phyloP scores from a whole-genome alignment of 176 grass and related monocot species.

The Hyparrhenia diplandra region DNA sequence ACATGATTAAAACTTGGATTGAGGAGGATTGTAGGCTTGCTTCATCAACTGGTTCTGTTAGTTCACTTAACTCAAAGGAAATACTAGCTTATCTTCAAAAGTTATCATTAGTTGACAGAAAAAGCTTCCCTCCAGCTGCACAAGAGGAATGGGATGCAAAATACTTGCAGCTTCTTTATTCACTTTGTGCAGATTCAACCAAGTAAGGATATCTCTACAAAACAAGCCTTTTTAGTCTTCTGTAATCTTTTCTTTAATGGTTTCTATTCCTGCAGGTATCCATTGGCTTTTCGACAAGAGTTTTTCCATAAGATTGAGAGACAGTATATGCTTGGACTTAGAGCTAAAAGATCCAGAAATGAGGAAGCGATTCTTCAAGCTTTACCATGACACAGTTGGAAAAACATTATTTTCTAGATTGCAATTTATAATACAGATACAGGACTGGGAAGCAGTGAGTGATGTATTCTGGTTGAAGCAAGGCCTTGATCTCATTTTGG shows the following conservation, averaged over 20 bases:
- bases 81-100: slow-evolving; percentile 94
- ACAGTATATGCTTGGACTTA: slow-evolving; percentile 86
- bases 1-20: slow-evolving; percentile 93
- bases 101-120: slow-evolving; percentile 89
- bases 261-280: slow-evolving; percentile 64
- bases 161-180: slow-evolving; percentile 88
- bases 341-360: slow-evolving; percentile 92
- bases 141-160: slow-evolving; percentile 95
- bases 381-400: slow-evolving; percentile 79
- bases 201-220: slow-evolving; percentile 63
- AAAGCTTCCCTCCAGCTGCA: slow-evolving; percentile 55
- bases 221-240: slow-evolving; percentile 6
- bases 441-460: slow-evolving; percentile 97
- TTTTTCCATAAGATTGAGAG: slow-evolving; percentile 94
- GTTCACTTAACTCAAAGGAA: slow-evolving; percentile 69
- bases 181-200: slow-evolving; percentile 76
- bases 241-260: slow-evolving; percentile 19
- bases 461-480: slow-evolving; percentile 99
- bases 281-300: slow-evolving; percentile 65
- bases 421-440: slow-evolving; percentile 93
- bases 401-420: slow-evolving; percentile 82
- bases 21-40: slow-evolving; percentile 65
- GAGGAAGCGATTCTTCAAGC: slow-evolving; percentile 80
- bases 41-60: slow-evolving; percentile 54
- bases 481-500: slow-evolving; percentile 95